Conservation (phyloP, 2,329 filamentous ascomycete genomes). For the Alternaria solani region DNA sequence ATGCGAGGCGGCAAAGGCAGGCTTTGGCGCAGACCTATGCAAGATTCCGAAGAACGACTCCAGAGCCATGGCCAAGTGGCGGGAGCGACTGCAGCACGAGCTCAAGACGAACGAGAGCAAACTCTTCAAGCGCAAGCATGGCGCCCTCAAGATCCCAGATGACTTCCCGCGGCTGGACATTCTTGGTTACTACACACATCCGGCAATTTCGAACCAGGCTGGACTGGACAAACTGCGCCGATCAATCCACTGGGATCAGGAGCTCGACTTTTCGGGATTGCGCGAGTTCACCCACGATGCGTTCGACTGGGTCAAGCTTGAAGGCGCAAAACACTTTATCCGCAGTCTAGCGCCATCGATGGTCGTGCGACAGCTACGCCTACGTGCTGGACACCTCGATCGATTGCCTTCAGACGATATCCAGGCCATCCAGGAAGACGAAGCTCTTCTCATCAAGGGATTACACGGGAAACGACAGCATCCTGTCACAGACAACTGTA, state of each 20-base stretch:
- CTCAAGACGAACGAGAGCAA: slow-evolving; percentile 83
- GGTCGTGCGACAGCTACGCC: slow-evolving; percentile 66
- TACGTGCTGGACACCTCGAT: slow-evolving; percentile 41
- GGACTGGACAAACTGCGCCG: slow-evolving; percentile 64
- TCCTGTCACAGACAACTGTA: slow-evolving; percentile 74
- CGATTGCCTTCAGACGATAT: slow-evolving; percentile 37
- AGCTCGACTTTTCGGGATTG: slow-evolving; percentile 71
- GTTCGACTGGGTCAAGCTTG: slow-evolving; percentile 84
- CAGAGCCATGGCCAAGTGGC: slow-evolving; percentile 72
- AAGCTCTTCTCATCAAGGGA: slow-evolving; percentile 66
- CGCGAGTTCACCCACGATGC: slow-evolving; percentile 78
- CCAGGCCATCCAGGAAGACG: slow-evolving; percentile 56
- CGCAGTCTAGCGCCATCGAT: slow-evolving; percentile 80
- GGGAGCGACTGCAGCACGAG: slow-evolving; percentile 74
- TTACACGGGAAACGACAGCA: slow-evolving; percentile 75
- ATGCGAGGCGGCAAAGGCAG: slow-evolving; percentile 86
- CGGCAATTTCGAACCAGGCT: slow-evolving; percentile 73
- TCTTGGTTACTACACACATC: slow-evolving; percentile 86
- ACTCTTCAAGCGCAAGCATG: slow-evolving; percentile 79
- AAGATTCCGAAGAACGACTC: slow-evolving; percentile 67
- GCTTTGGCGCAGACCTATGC: slow-evolving; percentile 82
- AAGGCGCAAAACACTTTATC: slow-evolving; percentile 85
- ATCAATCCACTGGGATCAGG: slow-evolving; percentile 67
- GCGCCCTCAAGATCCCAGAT: slow-evolving; percentile 76
- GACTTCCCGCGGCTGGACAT: slow-evolving; percentile 82